Evolutionary conservation across 371 early-diverging fungal species (phyloP).

Genomic region (Cokeromyces recurvatus): DNA sequence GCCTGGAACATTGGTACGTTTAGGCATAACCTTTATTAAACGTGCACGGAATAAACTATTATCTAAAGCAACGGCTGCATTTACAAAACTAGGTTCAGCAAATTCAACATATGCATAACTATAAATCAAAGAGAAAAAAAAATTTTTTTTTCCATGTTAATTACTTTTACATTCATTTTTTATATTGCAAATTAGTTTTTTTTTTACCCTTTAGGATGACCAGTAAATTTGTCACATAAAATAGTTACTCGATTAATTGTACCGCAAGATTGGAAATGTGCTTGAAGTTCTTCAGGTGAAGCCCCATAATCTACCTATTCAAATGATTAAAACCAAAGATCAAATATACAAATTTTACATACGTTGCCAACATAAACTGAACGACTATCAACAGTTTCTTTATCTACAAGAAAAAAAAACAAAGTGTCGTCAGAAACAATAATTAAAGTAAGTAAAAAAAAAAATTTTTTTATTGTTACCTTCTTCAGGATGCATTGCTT

Average conservation of each 20-base stretch:
- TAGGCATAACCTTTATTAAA: conserved; percentile 77
- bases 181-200: no score
- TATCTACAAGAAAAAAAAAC: conserved; percentile 33
- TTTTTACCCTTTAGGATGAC: conserved; percentile 92
- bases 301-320: conserved; percentile 86
- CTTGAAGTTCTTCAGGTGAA: conserved; percentile 95
- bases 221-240: conserved; percentile 90
- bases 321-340: background rate
- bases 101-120: conserved; percentile 96
- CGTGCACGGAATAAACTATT: conserved; percentile 89
- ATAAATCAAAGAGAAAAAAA: no score
- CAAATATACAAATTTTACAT: no score
- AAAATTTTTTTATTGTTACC: conserved; percentile 22
- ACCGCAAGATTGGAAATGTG: conserved; percentile 96
- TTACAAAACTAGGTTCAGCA: conserved; percentile 80
- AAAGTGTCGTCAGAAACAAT: no score
- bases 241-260: conserved; percentile 96
- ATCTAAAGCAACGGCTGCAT: conserved; percentile 83
- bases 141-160: no score
- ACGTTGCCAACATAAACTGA: conserved; percentile 96
- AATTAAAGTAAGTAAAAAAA: background rate
- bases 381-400: conserved; percentile 85
- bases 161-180: no score
- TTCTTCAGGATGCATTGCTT: conserved; percentile 67
- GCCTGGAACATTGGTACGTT: conserved; percentile 96